Evolutionary conservation across 225 moss, liverwort and hornwort species (phyloP).

Genomic region (Physcomitrellopsis africana): DNA sequence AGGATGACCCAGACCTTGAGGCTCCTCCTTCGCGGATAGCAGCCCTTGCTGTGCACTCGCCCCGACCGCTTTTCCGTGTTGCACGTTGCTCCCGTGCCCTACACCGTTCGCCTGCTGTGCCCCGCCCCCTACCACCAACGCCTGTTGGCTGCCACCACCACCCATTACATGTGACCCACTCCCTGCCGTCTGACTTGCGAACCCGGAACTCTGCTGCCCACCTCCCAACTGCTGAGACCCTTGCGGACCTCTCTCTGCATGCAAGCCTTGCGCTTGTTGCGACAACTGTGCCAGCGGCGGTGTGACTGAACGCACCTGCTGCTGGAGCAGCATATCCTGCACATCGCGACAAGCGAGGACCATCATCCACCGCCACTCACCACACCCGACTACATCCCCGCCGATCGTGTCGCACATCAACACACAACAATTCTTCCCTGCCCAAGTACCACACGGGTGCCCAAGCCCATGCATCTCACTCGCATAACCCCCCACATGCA

Average conservation of each 20-base stretch:
- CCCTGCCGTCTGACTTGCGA: constrained; percentile 36
- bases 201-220: constrained; percentile 47
- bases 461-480: too few relatives aligned
- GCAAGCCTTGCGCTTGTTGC: constrained; percentile 56
- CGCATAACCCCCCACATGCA: too few relatives aligned
- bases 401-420: too few relatives aligned
- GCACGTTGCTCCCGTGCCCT: constrained; percentile 41
- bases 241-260: constrained; percentile 52
- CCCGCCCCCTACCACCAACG: constrained; percentile 43
- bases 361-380: constrained; percentile 17
- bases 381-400: neutral
- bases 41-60: constrained; percentile 43
- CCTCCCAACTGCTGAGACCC: constrained; percentile 45
- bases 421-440: too few relatives aligned
- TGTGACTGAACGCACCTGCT: constrained; percentile 54
- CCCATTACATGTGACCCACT: constrained; percentile 46
- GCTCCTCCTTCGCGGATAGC: constrained; percentile 49
- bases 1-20: constrained; percentile 49
- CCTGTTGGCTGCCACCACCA: constrained; percentile 48
- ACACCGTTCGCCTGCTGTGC: constrained; percentile 41
- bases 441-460: too few relatives aligned
- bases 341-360: constrained; percentile 15
- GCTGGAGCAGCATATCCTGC: constrained; percentile 59
- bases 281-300: constrained; percentile 57
- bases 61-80: constrained; percentile 47